Conservation (phyloP, 768 basidiomycete species). For the Termitomyces sp. region DNA sequence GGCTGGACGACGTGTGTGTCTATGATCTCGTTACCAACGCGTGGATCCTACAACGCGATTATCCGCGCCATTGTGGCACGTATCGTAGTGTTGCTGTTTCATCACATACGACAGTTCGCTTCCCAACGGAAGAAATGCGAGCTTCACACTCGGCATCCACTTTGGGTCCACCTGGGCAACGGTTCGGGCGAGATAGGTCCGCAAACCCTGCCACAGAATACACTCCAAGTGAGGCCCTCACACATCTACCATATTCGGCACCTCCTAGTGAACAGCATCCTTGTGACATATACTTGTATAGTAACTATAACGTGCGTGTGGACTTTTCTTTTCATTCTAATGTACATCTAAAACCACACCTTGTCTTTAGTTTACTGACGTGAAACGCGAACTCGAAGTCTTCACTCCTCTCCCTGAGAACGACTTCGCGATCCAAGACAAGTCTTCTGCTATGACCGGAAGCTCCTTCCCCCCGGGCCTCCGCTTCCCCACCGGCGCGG, state of each 20-base stretch:
- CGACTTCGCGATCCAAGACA: constrained; percentile 75
- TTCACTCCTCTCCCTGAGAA: constrained; percentile 75
- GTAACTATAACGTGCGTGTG: constrained; percentile 85
- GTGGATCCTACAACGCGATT: constrained; percentile 79
- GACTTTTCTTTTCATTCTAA: background rate
- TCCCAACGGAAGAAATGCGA: constrained; percentile 57
- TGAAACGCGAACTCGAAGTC: constrained; percentile 91
- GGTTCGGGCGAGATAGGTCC: constrained; percentile 48
- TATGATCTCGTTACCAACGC: constrained; percentile 68
- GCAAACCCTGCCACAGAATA: constrained; percentile 36
- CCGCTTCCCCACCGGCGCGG: constrained; percentile 92
- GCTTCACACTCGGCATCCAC: constrained; percentile 31
- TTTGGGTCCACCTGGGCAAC: constrained; percentile 50
- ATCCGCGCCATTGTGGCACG: constrained; percentile 92
- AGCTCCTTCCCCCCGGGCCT: constrained; percentile 87
- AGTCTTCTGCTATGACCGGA: constrained; percentile 76
- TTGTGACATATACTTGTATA: constrained; percentile 86
- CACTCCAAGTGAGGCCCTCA: constrained; percentile 53
- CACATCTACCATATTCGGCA: constrained; percentile 75
- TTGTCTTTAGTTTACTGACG: constrained; percentile 73
- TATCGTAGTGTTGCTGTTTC: constrained; percentile 92
- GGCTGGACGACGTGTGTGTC: constrained; percentile 90
- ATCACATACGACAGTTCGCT: constrained; percentile 58
- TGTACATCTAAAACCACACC: constrained; percentile 7
- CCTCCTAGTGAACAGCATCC: constrained; percentile 68